Evolutionary conservation across 805 yeast species (phyloP), one percentile per base, ranked within the genome.

Genomic region (Ogataea naganishii): DNA sequence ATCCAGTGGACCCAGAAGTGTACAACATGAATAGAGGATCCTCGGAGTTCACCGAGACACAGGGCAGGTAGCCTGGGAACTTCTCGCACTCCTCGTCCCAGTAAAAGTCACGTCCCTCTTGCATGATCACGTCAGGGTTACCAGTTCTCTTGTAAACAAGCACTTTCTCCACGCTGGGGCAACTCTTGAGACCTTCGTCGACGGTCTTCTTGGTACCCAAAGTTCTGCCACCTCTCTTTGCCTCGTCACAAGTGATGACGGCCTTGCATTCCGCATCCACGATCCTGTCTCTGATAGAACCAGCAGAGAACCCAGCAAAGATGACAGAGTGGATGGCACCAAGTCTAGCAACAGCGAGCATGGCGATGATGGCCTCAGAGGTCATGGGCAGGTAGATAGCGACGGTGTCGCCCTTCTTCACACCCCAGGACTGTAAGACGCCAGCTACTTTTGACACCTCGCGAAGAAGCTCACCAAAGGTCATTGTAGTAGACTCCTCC

Each of bases 301-400:
- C 92, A 20, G 96, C 79, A 20, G 94, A 79, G 64, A 89, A 89
- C 14, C 98, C 98, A 22, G 97, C 98, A 63, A 89, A 89, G 32
- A 89, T 80, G 31, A 92, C 96, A 12, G 96, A 82, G 60, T 89
- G 98, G 31, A 89, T 66, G 20, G 98, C 98, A 54, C 98, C 98
- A 34, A 89, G 63, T 64, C 98, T 78, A 20, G 77, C 82, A 50
- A 86, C 78, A 27, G 98, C 98, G 50, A 89, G 67, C 72, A 89
- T 74, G n/a, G 98, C 81, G 34, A 92, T 75, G 38, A 92, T 66
- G 14, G 96, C 96, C 62, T 88, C 95, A 29, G 97, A 94, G 38
- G 88, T 88, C 98, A 92, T 89, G 51, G 98, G 98, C 54, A 89
- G 64, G 60, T 89, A 89, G 35, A 89, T 82, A 29, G 96, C 97